phyloP scores from a whole-genome alignment of 2,329 filamentous ascomycete genomes.

The Bipolaris bicolor region DNA sequence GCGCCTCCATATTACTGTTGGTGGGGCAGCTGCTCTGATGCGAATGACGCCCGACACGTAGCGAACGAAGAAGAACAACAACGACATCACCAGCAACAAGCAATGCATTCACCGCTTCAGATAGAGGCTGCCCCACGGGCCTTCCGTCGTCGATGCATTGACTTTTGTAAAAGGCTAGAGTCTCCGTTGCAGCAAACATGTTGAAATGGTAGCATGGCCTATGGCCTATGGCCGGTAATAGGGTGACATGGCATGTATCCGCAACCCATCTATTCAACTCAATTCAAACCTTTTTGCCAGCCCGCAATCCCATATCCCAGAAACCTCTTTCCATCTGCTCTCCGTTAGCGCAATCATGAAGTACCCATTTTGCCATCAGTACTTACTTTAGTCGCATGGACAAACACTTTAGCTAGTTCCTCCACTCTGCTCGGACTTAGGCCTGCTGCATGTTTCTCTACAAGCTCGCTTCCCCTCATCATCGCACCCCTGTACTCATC shows the following conservation, averaged over 20 bases:
- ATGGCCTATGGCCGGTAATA: not conserved
- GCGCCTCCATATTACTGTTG: not conserved
- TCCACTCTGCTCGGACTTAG: conserved; percentile 79
- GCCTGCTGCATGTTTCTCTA: conserved; percentile 75
- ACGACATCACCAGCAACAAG: not conserved
- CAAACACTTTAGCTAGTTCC: conserved; percentile 82
- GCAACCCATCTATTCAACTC: not conserved
- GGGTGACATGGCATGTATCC: not conserved
- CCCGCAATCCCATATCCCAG: conserved; percentile 69
- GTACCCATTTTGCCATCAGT: not conserved
- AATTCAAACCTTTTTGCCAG: not conserved
- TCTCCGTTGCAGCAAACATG: not conserved
- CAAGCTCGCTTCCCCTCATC: conserved; percentile 69
- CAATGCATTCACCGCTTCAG: conserved; percentile 1
- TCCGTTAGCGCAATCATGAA: conserved; percentile 16
- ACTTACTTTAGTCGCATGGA: conserved; percentile 80
- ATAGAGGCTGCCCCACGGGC: not conserved
- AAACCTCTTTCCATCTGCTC: conserved; percentile 73
- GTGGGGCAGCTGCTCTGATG: not conserved
- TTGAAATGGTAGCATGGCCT: not conserved
- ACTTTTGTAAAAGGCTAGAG: not conserved
- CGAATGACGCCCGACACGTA: not conserved
- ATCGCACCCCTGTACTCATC: conserved; percentile 80
- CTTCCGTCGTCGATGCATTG: not conserved
- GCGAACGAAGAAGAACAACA: not conserved